Conservation (phyloP, 371 early-diverging fungal genomes). For the Hamiltosporidium magnivora region DNA sequence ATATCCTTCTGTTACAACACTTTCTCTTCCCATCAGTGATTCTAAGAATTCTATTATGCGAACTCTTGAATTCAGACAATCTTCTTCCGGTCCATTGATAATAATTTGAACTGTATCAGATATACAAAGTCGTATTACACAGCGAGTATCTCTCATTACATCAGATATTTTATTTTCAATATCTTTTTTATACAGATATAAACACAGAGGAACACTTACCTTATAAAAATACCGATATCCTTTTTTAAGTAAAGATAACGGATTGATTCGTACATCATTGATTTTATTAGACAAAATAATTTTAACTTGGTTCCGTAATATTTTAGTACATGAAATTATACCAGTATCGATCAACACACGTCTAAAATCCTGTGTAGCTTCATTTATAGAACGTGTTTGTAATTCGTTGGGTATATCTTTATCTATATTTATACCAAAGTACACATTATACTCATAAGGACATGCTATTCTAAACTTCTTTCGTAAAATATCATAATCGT, state of each 20-base stretch:
- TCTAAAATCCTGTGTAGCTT: not conserved
- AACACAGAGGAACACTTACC: conserved; percentile 14
- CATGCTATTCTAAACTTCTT: no score
- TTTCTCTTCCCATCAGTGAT: conserved; percentile 9
- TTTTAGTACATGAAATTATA: not conserved
- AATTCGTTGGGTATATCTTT: not conserved
- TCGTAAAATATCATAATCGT: no score
- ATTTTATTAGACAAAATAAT: not conserved
- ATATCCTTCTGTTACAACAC: not conserved
- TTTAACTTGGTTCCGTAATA: not conserved
- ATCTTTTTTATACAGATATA: conserved; percentile 10
- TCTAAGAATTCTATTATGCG: conserved; percentile 25
- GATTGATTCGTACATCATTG: not conserved
- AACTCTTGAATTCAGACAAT: conserved; percentile 7
- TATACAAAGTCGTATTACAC: conserved; percentile 11
- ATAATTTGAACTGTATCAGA: conserved; percentile 2
- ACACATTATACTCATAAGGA: no score
- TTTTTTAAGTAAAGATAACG: not conserved
- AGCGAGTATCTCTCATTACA: not conserved
- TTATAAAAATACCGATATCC: conserved; percentile 5
- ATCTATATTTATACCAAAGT: no score
- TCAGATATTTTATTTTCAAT: conserved; percentile 1
- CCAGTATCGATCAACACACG: not conserved
- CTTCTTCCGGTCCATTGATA: conserved; percentile 13
- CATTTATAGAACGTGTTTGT: not conserved